Base-by-base conservation (phyloP, 768 basidiomycete genomes). In the Tricholoma hemisulphureum region DNA sequence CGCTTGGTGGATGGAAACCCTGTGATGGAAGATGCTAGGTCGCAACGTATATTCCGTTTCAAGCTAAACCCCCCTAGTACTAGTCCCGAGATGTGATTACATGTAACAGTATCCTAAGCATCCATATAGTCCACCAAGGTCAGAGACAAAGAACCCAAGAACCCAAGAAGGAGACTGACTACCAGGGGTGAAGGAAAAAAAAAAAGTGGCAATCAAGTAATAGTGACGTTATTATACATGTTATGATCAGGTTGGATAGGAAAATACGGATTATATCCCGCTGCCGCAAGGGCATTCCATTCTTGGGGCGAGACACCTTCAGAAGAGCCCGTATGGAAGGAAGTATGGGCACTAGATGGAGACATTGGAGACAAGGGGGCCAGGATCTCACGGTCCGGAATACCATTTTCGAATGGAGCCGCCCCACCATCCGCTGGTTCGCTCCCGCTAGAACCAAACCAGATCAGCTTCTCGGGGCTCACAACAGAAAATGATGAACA, bases 191-290 rank as follows among this genome's bases (percentile, higher is more conserved):
- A 53, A 51, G 56, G 53, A 46, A 26, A 37, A 60, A 49, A 34
- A 57, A 57, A 29, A 61, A 35, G 53, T 49, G 46, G 58, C 35
- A 43, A 59, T 83, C 73, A 84, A 63, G 77, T 76, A 64, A 85
- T 83, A 63, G 46, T 49, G 26, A 85, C 82, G 61, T 80, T 81
- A 63, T 74, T 77, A 69, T 85, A 85, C 61, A 86, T 79, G 65
- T 69, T 71, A 64, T 83, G 81, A 52, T 85, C 83, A 51, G 73
- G 56, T 41, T 80, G 72, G 58, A 85, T 75, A 31, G 87, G 83
- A 67, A 89, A 89, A 70, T 89, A 89, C 5, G 88, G 77, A 55
- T 85, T 87, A 71, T 86, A 89, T 29, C 82, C 80, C 13, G 77
- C 69, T 26, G 81, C 65, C 21, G 80, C 75, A 67, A 86, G 75